phyloP scores from a whole-genome alignment of 1,284 basidiomycete species.

The Moesziomyces aphidis region DNA sequence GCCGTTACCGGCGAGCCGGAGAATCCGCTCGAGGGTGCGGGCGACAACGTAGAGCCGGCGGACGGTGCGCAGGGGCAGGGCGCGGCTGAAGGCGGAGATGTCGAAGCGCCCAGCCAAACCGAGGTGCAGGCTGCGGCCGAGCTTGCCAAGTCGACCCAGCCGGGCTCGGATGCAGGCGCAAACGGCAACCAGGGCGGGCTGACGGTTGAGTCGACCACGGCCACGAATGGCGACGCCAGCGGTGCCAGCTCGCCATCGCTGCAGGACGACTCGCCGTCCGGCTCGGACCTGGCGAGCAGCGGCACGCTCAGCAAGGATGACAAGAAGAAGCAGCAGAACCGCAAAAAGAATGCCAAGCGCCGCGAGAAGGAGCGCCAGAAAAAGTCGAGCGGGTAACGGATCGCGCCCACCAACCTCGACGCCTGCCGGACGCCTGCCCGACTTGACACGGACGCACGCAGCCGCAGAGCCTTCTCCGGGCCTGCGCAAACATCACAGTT shows the following conservation, averaged over 20 bases:
- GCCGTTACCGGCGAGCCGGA: slow-evolving; percentile 36
- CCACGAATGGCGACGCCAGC: slow-evolving; percentile 6
- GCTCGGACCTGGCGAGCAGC: slow-evolving; percentile 39
- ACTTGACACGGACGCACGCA: slow-evolving; percentile 4
- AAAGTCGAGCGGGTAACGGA: slow-evolving; percentile 14
- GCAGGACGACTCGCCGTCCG: slow-evolving; percentile 32
- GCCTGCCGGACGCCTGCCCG: no score
- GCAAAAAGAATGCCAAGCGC: slow-evolving; percentile 48
- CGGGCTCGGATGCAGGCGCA: slow-evolving; percentile 1
- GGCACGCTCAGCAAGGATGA: slow-evolving; percentile 37
- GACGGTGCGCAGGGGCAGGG: neutral
- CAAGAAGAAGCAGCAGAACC: slow-evolving; percentile 39
- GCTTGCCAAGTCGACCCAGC: slow-evolving; percentile 15
- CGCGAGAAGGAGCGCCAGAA: slow-evolving; percentile 46
- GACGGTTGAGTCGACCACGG: slow-evolving; percentile 2
- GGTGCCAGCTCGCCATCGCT: slow-evolving; percentile 30
- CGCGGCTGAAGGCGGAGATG: slow-evolving; percentile 4
- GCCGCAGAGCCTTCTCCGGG: no score
- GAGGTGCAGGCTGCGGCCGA: slow-evolving; percentile 22
- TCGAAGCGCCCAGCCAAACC: slow-evolving; percentile 13
- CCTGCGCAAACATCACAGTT: no score
- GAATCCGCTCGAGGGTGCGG: slow-evolving; percentile 24
- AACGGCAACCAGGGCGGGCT: slow-evolving; percentile 12
- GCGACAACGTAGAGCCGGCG: neutral
- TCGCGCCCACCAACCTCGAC: neutral